Evolutionary conservation across 2,329 filamentous ascomycete species (phyloP), one percentile per base, ranked within the genome.

Genomic region (Aspergillus eucalypticola): DNA sequence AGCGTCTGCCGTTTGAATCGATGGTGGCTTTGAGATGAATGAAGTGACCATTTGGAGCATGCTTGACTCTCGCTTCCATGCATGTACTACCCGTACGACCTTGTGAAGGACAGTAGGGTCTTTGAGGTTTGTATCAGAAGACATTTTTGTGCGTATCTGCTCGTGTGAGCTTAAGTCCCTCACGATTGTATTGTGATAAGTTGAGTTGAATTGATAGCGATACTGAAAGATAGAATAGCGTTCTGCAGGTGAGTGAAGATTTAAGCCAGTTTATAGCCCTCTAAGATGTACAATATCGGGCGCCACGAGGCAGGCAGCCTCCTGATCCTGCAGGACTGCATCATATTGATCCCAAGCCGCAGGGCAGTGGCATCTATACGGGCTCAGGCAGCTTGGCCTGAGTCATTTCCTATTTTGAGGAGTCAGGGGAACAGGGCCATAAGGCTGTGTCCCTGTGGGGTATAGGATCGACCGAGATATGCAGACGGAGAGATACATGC

Each of bases 1-100:
- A 15, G 82, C 80, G 57, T 86, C 83, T 50, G 91, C 84, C 35
- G 82, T 78, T 49, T 83, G 83, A 0, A 84, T 81, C 11, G 88
- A 78, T 13, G 53, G 56, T 69, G 87, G 89, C 53, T 72, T 70
- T 50, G 68, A 65, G 23, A 80, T 67, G 17, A 76, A 64, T 17
- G 74, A 75, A 11, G 67, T 62, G 35, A 74, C 56, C 53, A 72
- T 68, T 41, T 60, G 56, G 44, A 67, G 51, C 46, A 70, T 60
- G 50, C 50, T 60, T 38, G 61, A 67, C n/a, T 65, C 64, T 27
- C 59, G 60, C 48, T 60, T 66, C 56, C 51, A 63, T 13, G 60
- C 39, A 15, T 60, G 58, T 38, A 56, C 52, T 29, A 63, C 53
- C 11, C 57, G 59, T 27, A 49, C 49, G 11, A 62, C 38, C 21